Base-by-base conservation (phyloP, 257 asterid species). In the Solanum paucissectum region DNA sequence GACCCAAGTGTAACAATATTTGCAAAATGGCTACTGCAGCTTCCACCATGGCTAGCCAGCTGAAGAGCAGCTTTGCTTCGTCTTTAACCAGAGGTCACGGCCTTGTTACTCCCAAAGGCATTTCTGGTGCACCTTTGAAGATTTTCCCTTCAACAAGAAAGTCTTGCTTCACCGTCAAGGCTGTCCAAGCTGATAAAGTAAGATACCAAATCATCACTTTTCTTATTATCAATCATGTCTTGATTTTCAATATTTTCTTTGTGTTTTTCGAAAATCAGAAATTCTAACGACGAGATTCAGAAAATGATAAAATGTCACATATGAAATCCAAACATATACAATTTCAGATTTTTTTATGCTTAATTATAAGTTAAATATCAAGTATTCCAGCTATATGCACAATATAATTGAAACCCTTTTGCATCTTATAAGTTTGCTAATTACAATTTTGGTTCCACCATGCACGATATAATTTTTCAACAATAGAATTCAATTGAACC, bases 21-120 rank as follows among this genome's bases (percentile, higher is more conserved):
- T 36, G 12, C 55, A 77, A 84, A 91, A 95, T 96, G 98, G 99
- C 98, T 87, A 90, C 94, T 77, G 90, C 95, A 75, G 94, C 98
- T 52, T 94, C 98, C 73, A 89, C 98, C 83, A 94, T 94, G 96
- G 97, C 98, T 38, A 93, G 95, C 93, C 98, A 94, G 83, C 94
- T 96, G 16, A 94, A 94, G 89, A 94, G 92, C 93, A 95, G 82
- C 82, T 91, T 92, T 16, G 89, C 95, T 68, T 91, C 97, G 14
- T 90, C 98, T 27, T 37, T 94, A 21, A 93, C 92, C 6, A 93
- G 94, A 87, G 88, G 44, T 12, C 60, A 10, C 33, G 20, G 90
- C 14, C 89, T 95, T 21, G 91, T 87, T 66, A 89, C 93, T 62
- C 98, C 99, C 0, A 95, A 88, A 90, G 99, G 99, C 52, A 94